These are phyloP conservation scores for Suillus subluteus DNA, from an alignment of 768 basidiomycete species.

Conservation along the genomic window DNA sequence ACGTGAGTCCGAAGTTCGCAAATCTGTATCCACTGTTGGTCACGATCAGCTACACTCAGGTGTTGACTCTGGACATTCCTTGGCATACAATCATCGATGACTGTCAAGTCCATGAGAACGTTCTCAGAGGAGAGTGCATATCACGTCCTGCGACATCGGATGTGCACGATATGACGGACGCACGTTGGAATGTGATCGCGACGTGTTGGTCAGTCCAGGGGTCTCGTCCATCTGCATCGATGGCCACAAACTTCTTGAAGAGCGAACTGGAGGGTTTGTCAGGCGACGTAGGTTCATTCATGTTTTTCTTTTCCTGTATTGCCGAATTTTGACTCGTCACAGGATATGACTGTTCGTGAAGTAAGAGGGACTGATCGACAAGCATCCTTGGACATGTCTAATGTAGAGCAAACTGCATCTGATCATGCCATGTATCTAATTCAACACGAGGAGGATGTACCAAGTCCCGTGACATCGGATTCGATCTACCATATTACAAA, in stretches of 20 bases:
- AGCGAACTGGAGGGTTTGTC: neutral
- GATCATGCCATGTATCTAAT: no score
- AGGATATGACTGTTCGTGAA: neutral
- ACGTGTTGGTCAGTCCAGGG: conserved; percentile 3
- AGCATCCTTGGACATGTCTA: no score
- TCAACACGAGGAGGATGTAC: no score
- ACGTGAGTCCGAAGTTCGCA: neutral
- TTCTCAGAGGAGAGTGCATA: neutral
- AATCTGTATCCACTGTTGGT: neutral
- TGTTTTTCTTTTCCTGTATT: neutral
- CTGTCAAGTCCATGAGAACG: neutral
- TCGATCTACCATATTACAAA: no score
- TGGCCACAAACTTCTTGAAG: neutral
- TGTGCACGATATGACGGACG: neutral
- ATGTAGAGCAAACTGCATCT: no score
- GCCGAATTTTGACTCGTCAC: neutral
- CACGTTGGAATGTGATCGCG: neutral
- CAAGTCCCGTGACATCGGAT: no score
- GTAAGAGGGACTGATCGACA: no score
- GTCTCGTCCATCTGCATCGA: neutral
- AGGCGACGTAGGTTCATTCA: neutral
- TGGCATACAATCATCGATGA: neutral
- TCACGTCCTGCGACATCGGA: neutral
- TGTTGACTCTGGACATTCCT: neutral
- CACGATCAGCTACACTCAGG: neutral